Base-by-base conservation (phyloP, 352 stramenopile genomes). In the Bremia lactucae region DNA sequence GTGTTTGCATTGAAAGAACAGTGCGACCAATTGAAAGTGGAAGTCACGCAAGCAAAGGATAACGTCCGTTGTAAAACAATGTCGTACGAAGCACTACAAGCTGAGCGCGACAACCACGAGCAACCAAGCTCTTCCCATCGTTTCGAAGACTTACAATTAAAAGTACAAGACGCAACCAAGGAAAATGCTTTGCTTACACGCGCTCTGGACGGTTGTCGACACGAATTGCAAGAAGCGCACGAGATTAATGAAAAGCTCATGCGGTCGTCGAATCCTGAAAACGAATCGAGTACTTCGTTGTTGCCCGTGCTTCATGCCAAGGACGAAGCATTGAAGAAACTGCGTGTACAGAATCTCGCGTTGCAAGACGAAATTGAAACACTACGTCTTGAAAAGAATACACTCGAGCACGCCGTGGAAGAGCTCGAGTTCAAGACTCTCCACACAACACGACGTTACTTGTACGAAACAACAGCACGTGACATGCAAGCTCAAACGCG, bases 381-480 rank as follows among this genome's bases (percentile, higher is more conserved):
- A 18, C 26, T 61, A 18, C 41, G 39, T 21, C 39, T 65, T 35
- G 62, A 72, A 20, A 72, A 72, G 26, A 20, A 35, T 29, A 36
- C 35, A 6, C 42, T 46, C 0, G 59, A 69, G 33, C 36, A 73
- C 0, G 56, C 71, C 24, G 19, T 42, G 0, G 52, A 67, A 20
- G 36, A 47, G 8, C 19, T 41, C 4, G 63, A 83, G 25, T 25
- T 76, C 1, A 15, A 46, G 11, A 46, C 66, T 25, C 49, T 80
- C 11, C 65, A 58, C 24, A 42, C 37, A 15, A 55, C 35, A 19
- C 58, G 70, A 0, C 42, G 56, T 9, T 22, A 59, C 42, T 55
- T 72, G 16, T 66, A 80, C 20, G 52, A 55, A 3, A 41, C 74
- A 41, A 61, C 74, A 26, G 52, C 65, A 31, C 54, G 52, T 3